Evolutionary conservation across 352 stramenopile species (phyloP).

Genomic region (Globisporangium heterothallicum): DNA sequence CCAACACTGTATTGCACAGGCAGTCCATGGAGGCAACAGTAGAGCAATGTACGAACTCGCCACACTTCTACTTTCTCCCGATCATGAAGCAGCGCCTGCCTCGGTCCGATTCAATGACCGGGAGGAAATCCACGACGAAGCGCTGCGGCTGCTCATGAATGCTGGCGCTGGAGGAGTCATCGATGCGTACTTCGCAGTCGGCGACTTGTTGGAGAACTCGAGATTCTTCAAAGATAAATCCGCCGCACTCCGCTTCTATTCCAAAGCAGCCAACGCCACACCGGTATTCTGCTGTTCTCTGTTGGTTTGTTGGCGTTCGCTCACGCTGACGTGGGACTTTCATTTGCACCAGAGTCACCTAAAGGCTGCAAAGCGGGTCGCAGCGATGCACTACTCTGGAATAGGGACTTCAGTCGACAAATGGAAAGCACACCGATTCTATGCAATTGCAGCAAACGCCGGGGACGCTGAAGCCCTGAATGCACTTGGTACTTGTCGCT

Average conservation of each 20-base stretch:
- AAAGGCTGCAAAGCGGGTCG: conserved; percentile 45
- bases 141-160: conserved; percentile 48
- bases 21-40: conserved; percentile 29
- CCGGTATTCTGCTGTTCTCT: conserved; percentile 8
- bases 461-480: conserved; percentile 64
- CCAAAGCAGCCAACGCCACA: conserved; percentile 37
- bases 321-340: too few species aligned
- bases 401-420: conserved; percentile 48
- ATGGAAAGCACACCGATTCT: conserved; percentile 42
- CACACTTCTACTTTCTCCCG: conserved; percentile 29
- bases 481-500: conserved; percentile 39
- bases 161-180: conserved; percentile 31
- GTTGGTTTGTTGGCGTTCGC: too few species aligned
- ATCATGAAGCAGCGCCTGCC: conserved; percentile 4
- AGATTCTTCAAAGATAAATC: conserved; percentile 37
- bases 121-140: conserved; percentile 58
- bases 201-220: conserved; percentile 52
- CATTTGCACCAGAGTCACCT: conserved; percentile 40
- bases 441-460: conserved; percentile 41
- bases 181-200: conserved; percentile 37
- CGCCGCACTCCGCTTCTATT: conserved; percentile 54
- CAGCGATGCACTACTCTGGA: conserved; percentile 58
- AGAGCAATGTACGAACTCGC: conserved; percentile 55
- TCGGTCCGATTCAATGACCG: conserved; percentile 35
- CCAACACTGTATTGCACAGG: conserved; percentile 14